These are phyloP conservation scores for Simplicillium sp. DNA, from an alignment of 2,329 filamentous ascomycete species.

Conservation along the genomic window DNA sequence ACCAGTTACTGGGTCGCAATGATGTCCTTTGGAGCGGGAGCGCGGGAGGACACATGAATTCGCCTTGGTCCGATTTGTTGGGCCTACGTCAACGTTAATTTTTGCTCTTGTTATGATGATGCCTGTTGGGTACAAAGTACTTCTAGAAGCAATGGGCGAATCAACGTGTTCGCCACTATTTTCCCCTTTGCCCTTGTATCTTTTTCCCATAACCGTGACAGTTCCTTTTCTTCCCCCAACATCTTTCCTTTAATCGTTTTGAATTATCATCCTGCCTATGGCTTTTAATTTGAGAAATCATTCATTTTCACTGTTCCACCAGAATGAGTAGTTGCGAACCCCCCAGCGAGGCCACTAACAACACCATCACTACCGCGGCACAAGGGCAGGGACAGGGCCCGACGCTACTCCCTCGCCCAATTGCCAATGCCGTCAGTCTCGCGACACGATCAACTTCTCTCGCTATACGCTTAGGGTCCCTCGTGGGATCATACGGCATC, in stretches of 20 bases:
- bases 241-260: too few species aligned
- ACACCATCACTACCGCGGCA: constrained; percentile 8
- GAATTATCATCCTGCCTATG: background rate
- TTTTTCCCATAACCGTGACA: background rate
- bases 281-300: background rate
- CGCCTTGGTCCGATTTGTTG: too few species aligned
- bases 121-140: too few species aligned
- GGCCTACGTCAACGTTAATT: too few species aligned
- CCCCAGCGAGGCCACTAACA: constrained; percentile 2
- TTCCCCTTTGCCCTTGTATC: background rate
- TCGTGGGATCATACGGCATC: constrained; percentile 42
- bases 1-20: too few species aligned
- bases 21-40: too few species aligned
- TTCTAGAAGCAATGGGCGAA: too few species aligned
- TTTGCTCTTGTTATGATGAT: too few species aligned
- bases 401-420: constrained; percentile 46
- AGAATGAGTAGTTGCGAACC: constrained; percentile 2
- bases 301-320: background rate
- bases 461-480: constrained; percentile 41
- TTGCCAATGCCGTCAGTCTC: constrained; percentile 51
- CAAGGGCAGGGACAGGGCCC: constrained; percentile 10
- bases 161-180: background rate
- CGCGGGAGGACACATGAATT: too few species aligned
- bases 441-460: constrained; percentile 51
- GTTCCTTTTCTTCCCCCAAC: too few species aligned